Evolutionary conservation across 306 rosid genomes (phyloP), one percentile per base, ranked within the genome.

Genomic region (Fragaria ananassa): DNA sequence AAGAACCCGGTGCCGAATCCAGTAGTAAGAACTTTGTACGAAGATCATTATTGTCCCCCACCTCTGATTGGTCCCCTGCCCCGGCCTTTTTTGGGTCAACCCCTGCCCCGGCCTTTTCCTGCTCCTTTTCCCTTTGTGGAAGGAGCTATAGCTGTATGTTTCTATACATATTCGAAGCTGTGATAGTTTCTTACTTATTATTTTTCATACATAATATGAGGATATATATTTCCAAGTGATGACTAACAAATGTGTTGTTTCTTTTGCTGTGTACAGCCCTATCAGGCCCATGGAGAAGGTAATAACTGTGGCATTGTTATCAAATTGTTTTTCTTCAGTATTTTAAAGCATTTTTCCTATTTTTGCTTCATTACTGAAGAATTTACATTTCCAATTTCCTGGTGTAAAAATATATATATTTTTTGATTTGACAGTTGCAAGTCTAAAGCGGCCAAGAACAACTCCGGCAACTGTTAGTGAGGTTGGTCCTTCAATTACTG

Each of bases 231-330:
- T 42, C 66, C 15, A 49, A 51, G 14, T 75, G 56, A 56, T 74
- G 71, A 75, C 77, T 81, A 50, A 79, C 76, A 42, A 51, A 57
- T 75, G 4, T 44, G 49, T 54, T 73, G 56, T 77, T 72, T 56
- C 41, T 23, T 82, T 66, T 61, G 68, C 76, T 78, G 77, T 83
- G 23, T 79, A 18, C 70, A 93, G 98, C 97, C 96, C 68, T 84
- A 91, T 76, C 93, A 89, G 29, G 93, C 92, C 4, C 50, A 90
- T 37, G 88, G 88, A 23, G 88, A 91, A 93, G 96, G 98, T 93
- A 71, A 78, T 78, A 61, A 53, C 72, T 73, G 63, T 69, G 51
- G 35, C 47, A 29, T 29, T 46, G 64, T 45, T 46, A 8, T 12
- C 0, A 3, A 27, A 10, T 9, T 14, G 0, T 4, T 58, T 21